Base-by-base conservation (phyloP, 106 monocot species). In the Acanthochlamys bracteata region DNA sequence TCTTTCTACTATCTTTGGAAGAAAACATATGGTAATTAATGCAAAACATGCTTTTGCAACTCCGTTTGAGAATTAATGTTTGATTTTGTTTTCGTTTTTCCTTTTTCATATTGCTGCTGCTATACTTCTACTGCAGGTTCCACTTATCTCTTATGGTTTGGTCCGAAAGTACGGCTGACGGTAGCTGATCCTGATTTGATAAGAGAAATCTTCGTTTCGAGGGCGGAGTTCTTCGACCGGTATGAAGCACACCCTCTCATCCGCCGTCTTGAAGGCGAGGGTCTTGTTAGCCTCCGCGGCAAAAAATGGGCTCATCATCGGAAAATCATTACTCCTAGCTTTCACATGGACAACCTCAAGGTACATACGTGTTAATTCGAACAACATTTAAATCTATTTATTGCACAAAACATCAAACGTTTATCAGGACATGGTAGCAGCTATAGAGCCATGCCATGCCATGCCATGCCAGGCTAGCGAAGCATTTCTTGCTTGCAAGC, bases 1-100 rank as follows among this genome's bases (percentile, higher is more conserved):
- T 61, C 94, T 49, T 94, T 94, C 82, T 90, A 86, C 74, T 81
- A 75, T 70, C 86, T 86, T 15, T 94, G 94, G 94, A 89, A 82
- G 84, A 94, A 89, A 67, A 84, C 86, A 65, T 82, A 94, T 59
- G 94, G 94, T 90, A 79, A 41, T 41, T n/a, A n/a, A n/a, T n/a
- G n/a, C n/a, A n/a, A n/a, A n/a, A n/a, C n/a, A n/a, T n/a, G n/a
- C n/a, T n/a, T n/a, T n/a, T n/a, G n/a, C n/a, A n/a, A n/a, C n/a
- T n/a, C n/a, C n/a, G n/a, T n/a, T n/a, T n/a, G n/a, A n/a, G n/a
- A n/a, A n/a, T n/a, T n/a, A n/a, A n/a, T n/a, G n/a, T n/a, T n/a
- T 47, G 20, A 7, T 16, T 11, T 17, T 27, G 26, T 59, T 52
- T 53, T 53, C 67, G 49, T 49, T 23, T 55, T 56, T 72, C 21